These are phyloP conservation scores for Amaranthus cruentus DNA, from an alignment of 148 eudicot genomes.

Conservation along the genomic window DNA sequence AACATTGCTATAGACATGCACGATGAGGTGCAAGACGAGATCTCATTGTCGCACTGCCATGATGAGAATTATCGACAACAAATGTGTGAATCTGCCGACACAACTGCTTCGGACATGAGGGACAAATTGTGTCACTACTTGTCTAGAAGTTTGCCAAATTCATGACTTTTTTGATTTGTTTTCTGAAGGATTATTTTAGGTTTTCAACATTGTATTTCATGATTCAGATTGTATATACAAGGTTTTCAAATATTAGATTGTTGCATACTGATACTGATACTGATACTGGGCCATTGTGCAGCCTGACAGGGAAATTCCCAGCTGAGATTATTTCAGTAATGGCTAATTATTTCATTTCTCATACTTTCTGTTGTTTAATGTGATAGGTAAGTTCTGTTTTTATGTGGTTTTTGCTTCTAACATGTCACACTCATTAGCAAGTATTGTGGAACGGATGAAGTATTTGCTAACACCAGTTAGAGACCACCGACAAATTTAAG, in stretches of 20 bases:
- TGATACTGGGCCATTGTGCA: neutral
- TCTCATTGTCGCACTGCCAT: conserved; percentile 42
- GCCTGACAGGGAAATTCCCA: conserved; percentile 2
- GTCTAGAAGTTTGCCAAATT: conserved; percentile 31
- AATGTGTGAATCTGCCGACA: conserved; percentile 53
- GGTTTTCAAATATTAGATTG: conserved; percentile 17
- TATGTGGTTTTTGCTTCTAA: too few relatives aligned
- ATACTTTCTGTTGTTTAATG: too few relatives aligned
- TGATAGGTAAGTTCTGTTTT: too few relatives aligned
- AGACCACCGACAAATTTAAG: too few relatives aligned
- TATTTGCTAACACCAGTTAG: too few relatives aligned
- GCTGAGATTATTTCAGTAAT: neutral
- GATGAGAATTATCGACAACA: conserved; percentile 54
- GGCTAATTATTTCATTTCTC: neutral
- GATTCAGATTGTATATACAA: conserved; percentile 22
- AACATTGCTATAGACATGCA: conserved; percentile 82
- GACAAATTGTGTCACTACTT: conserved; percentile 51
- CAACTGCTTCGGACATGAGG: conserved; percentile 41
- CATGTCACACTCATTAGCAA: too few relatives aligned
- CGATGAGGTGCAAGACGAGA: conserved; percentile 50
- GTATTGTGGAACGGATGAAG: too few relatives aligned
- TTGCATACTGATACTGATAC: conserved; percentile 15
- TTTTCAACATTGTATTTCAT: conserved; percentile 4
- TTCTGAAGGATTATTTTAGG: neutral
- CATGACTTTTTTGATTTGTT: conserved; percentile 1